Evolutionary conservation across 129 eudicot species (phyloP).

Genomic region (Erigeron canadensis): DNA sequence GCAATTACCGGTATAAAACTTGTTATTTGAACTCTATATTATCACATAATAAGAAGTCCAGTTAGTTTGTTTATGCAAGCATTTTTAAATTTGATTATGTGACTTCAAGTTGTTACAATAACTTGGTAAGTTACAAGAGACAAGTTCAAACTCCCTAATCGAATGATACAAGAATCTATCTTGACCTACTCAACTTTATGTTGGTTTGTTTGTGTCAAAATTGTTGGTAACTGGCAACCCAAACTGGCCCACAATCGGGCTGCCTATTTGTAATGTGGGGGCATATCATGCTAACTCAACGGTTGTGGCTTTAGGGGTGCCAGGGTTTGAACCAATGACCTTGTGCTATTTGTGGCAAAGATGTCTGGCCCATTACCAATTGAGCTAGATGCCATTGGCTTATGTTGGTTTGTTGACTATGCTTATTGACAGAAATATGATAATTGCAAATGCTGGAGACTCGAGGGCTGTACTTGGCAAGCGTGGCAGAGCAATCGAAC

Average conservation of each 20-base stretch:
- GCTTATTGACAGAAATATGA: constrained; percentile 50
- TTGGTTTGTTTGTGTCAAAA: too few species aligned
- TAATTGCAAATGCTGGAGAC: constrained; percentile 92
- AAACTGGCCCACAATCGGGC: too few species aligned
- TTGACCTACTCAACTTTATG: too few species aligned
- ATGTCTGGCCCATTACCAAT: too few species aligned
- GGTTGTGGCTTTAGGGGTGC: too few species aligned
- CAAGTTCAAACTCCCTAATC: neutral
- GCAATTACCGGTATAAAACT: neutral
- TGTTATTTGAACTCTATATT: neutral
- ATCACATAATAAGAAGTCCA: neutral
- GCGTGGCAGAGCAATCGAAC: constrained; percentile 80
- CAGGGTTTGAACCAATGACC: too few species aligned
- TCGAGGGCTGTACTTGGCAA: constrained; percentile 88
- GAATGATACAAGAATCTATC: too few species aligned
- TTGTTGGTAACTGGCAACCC: too few species aligned
- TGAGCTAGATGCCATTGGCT: too few species aligned
- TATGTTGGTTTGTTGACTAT: neutral
- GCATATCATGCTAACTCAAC: too few species aligned
- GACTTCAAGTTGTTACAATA: neutral
- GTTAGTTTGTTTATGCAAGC: neutral
- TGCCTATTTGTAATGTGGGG: too few species aligned
- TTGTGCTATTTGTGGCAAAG: too few species aligned
- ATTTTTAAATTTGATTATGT: neutral
- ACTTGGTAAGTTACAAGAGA: neutral